phyloP scores from a whole-genome alignment of 2,329 filamentous ascomycete species.

The Teratosphaeria nubilosa region DNA sequence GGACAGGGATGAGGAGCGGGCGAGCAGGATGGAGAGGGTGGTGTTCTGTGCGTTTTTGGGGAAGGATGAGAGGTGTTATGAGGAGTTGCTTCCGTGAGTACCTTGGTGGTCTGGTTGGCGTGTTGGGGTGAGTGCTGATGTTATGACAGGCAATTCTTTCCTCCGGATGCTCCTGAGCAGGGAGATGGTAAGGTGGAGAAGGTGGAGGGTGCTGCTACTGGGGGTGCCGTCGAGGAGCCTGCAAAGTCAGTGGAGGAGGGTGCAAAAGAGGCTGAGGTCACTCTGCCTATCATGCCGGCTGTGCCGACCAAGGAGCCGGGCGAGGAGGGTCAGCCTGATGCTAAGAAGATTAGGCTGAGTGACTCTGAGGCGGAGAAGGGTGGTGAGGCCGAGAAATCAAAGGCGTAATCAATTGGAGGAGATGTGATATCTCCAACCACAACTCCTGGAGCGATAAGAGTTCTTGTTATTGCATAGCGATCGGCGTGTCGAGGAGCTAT shows the following conservation, averaged over 20 bases:
- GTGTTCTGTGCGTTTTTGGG: constrained; percentile 76
- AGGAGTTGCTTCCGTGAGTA: constrained; percentile 61
- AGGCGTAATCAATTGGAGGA: background rate
- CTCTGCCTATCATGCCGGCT: constrained; percentile 38
- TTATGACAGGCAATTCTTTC: constrained; percentile 37
- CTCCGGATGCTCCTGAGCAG: constrained; percentile 24
- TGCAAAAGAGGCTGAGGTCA: constrained; percentile 16
- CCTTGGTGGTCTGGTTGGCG: background rate
- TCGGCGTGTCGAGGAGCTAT: background rate
- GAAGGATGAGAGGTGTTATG: constrained; percentile 70
- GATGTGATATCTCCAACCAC: no score
- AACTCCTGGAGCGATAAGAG: background rate
- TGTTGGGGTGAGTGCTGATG: background rate
- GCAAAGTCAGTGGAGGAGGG: constrained; percentile 15
- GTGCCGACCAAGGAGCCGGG: constrained; percentile 38
- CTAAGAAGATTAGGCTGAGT: constrained; percentile 38
- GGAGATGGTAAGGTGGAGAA: background rate
- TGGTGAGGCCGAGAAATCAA: background rate
- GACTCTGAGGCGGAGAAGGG: background rate
- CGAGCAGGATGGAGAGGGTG: constrained; percentile 54
- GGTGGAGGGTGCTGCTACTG: background rate
- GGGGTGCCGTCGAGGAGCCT: background rate
- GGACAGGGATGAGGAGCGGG: constrained; percentile 28
- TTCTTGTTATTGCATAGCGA: background rate
- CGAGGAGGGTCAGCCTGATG: constrained; percentile 32